Base-by-base conservation (phyloP, 345 rosid genomes). In the Raphanus sativus region DNA sequence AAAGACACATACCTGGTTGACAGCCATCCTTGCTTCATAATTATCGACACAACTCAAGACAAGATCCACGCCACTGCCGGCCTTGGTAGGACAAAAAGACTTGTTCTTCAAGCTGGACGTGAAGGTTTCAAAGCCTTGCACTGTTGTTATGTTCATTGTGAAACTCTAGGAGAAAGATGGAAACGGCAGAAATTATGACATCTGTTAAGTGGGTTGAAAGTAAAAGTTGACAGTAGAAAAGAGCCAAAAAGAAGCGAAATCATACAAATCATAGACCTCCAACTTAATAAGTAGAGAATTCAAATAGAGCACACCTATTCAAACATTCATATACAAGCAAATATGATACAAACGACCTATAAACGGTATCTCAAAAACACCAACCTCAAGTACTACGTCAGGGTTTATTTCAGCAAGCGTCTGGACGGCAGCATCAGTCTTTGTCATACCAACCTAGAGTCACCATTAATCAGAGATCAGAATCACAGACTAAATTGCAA, bases 361-460 rank as follows among this genome's bases (percentile, higher is more conserved):
- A 28, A 28, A 28, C 30, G 21, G 21, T 21, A 21, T 21, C 21
- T 21, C 21, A 21, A 21, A 21, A 21, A 21, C 21, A 21, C 21
- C 21, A 21, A 21, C 21, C 86, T 94, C 97, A 56, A 94, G 95
- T 36, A 89, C 88, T 77, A 94, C 97, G 68, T 94, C 98, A 36
- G 97, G 98, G 73, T 92, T 94, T 76, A 94, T 92, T 68, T 90
- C 98, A 25, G 91, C 79, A 62, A 94, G 98, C 64, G 98, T 94
- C 81, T 94, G 98, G 74, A 90, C 92, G 75, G 98, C 97, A 75
- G 97, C 98, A 89, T 94, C 98, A 48, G 98, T 94, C 88, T 92
- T 94, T 79, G 97, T 90, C 98, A 94, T 92, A 62, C 97, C 97
- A 87, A 75, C 91, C 98, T 94, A 76, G 4, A 67, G 73, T 17